Evolutionary conservation across 495 filamentous ascomycete species (phyloP).

Genomic region (Aspergillus steynii): DNA sequence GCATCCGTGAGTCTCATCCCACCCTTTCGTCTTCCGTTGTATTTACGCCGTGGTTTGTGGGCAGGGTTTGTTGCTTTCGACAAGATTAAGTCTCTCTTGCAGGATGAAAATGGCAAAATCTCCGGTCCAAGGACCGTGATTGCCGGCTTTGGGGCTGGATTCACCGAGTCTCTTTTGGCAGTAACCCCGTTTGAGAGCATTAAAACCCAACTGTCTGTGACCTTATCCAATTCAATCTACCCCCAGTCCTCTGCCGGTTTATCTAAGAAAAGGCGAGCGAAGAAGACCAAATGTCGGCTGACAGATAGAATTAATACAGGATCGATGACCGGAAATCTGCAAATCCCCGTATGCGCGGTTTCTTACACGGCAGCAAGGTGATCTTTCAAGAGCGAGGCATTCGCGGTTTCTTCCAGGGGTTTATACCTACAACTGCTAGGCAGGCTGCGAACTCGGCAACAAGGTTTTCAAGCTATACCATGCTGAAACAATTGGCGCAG

Average conservation of each 20-base stretch:
- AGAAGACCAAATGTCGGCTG: neutral
- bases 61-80: conserved; percentile 97
- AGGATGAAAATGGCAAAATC: conserved; percentile 84
- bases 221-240: neutral
- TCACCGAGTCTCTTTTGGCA: conserved; percentile 89
- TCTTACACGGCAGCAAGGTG: conserved; percentile 83
- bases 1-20: conserved; percentile 67
- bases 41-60: conserved; percentile 9
- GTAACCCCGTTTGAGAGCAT: conserved; percentile 98
- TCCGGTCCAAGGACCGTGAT: conserved; percentile 89
- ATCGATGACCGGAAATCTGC: conserved; percentile 93
- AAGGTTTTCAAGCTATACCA: conserved; percentile 87
- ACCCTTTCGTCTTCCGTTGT: neutral
- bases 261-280: neutral
- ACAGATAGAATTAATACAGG: conserved; percentile 35
- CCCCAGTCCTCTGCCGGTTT: neutral
- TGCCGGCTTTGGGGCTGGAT: conserved; percentile 91
- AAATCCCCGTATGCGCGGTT: conserved; percentile 86
- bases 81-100: conserved; percentile 78
- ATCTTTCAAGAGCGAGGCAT: conserved; percentile 87
- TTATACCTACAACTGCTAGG: conserved; percentile 90
- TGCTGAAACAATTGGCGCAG: conserved; percentile 85
- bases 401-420: conserved; percentile 93
- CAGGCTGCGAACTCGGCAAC: conserved; percentile 93
- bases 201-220: conserved; percentile 80